These are phyloP conservation scores for Tremella mesenterica DNA, from an alignment of 768 basidiomycete species.

Conservation along the genomic window DNA sequence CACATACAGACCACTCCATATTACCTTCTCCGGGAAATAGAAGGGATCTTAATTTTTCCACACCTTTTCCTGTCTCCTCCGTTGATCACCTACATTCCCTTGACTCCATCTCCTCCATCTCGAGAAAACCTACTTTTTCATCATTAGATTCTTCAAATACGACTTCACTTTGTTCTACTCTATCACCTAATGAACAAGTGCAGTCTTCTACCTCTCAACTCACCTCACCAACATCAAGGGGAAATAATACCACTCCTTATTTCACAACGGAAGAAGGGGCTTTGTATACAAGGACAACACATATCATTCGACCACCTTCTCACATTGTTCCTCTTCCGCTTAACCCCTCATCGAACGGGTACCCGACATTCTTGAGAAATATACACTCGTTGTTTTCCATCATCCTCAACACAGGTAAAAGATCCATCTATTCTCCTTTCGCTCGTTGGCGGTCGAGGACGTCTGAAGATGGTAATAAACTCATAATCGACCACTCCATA, in stretches of 20 bases:
- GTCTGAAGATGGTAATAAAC: too few relatives aligned
- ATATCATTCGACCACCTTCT: slow-evolving; percentile 48
- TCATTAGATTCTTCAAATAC: background rate
- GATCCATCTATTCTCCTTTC: too few relatives aligned
- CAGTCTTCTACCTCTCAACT: background rate
- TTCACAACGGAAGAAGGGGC: slow-evolving; percentile 6
- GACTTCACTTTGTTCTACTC: slow-evolving; percentile 1
- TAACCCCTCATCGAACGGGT: too few relatives aligned
- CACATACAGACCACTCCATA: slow-evolving; percentile 59
- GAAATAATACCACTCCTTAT: slow-evolving; percentile 13
- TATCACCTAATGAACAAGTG: background rate
- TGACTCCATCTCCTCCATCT: slow-evolving; percentile 24
- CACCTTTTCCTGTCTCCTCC: slow-evolving; percentile 17
- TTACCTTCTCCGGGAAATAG: slow-evolving; percentile 53
- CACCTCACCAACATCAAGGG: background rate
- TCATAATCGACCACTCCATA: too few relatives aligned
- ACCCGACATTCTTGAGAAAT: too few relatives aligned
- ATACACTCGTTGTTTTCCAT: too few relatives aligned
- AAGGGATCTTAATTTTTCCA: slow-evolving; percentile 62
- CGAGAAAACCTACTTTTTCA: background rate
- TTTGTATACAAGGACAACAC: slow-evolving; percentile 64
- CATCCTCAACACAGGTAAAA: too few relatives aligned
- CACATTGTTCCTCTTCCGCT: too few relatives aligned
- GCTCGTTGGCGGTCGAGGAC: too few relatives aligned
- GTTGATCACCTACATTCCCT: background rate